A percentile compares a stretch with the other conserved stretches of the same genome.
Evolutionary conservation across 257 asterid species (phyloP).

Genomic region (Anisodus tanguticus): DNA sequence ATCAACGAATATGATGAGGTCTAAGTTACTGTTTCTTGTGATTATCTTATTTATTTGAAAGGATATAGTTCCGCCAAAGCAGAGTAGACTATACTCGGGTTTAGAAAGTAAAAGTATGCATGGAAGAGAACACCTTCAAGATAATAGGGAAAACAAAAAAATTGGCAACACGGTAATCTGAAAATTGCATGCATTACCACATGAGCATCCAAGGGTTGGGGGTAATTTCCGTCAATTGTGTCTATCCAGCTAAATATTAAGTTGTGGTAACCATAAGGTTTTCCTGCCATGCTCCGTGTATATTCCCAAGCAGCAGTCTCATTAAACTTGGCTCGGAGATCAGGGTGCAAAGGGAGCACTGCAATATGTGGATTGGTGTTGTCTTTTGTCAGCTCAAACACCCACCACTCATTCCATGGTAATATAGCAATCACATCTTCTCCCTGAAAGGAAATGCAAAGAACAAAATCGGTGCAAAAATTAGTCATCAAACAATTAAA

Average conservation of each 20-base stretch:
- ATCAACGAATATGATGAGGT: background rate
- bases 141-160: conserved; percentile 11
- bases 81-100: background rate
- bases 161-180: background rate
- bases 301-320: conserved; percentile 93
- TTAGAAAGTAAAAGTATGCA: background rate
- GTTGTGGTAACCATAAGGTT: conserved; percentile 90
- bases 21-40: conserved; percentile 13
- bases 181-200: conserved; percentile 55
- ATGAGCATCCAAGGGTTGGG: conserved; percentile 84
- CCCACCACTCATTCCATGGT: conserved; percentile 99
- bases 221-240: conserved; percentile 75
- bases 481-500: background rate
- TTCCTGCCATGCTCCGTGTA: conserved; percentile 80
- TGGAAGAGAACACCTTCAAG: background rate
- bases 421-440: conserved; percentile 76
- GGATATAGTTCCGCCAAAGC: background rate
- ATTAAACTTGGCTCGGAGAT: conserved; percentile 77
- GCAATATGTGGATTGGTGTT: conserved; percentile 86
- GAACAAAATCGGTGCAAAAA: background rate
- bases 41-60: background rate
- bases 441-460: conserved; percentile 52
- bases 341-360: conserved; percentile 79
- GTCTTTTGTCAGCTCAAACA: conserved; percentile 75
- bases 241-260: conserved; percentile 96